Evolutionary conservation across 148 eudicot genomes (phyloP).

Genomic region (Chenopodium formosanum): DNA sequence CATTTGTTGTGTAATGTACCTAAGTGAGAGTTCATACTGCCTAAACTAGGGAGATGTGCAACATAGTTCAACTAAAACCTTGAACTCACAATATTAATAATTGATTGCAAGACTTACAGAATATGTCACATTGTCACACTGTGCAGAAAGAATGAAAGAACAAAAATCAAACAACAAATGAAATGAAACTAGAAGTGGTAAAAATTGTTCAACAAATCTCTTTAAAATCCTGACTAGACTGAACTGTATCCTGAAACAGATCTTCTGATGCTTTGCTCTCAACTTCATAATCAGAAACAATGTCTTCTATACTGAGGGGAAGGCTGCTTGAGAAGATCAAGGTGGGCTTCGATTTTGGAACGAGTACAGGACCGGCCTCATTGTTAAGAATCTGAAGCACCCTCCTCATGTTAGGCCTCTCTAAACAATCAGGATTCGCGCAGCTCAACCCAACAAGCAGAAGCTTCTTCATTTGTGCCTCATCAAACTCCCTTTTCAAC

Average conservation of each 20-base stretch:
- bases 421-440: conserved; percentile 62
- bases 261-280: conserved; percentile 18
- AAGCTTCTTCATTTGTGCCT: conserved; percentile 50
- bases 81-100: conserved; percentile 10
- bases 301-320: conserved; percentile 57
- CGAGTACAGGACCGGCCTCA: conserved; percentile 48
- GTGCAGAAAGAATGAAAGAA: neutral
- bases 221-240: conserved; percentile 17
- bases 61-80: conserved; percentile 19
- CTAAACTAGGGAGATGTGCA: neutral
- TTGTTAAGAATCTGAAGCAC: conserved; percentile 68
- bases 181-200: neutral
- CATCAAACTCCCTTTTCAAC: conserved; percentile 49
- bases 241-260: conserved; percentile 36
- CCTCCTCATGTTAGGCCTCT: conserved; percentile 77
- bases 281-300: conserved; percentile 55
- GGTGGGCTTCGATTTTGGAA: conserved; percentile 62
- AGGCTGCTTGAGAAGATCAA: conserved; percentile 57
- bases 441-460: conserved; percentile 74
- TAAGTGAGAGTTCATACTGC: neutral
- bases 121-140: conserved; percentile 4
- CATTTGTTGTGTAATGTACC: neutral
- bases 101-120: conserved; percentile 9
- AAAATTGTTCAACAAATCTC: conserved; percentile 2
- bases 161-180: neutral